Percentiles rank a stretch among this genome's conserved stretches.
phyloP scores from a whole-genome alignment of 1,284 basidiomycete genomes.

The Tilletia horrida region DNA sequence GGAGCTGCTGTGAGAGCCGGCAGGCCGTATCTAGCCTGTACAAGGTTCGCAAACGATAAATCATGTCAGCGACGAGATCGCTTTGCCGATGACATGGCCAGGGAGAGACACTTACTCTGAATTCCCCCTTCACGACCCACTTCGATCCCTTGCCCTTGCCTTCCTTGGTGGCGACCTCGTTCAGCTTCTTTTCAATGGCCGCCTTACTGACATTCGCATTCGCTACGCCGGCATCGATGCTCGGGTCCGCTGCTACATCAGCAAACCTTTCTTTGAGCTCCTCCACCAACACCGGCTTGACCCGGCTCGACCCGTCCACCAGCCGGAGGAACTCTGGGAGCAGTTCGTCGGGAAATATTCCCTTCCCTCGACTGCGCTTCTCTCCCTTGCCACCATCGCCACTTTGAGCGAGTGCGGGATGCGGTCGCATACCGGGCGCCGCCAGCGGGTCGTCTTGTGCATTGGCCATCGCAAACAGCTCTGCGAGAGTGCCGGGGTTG shows the following conservation, averaged over 20 bases:
- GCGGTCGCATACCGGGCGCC: neutral
- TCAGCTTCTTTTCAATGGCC: slow-evolving; percentile 36
- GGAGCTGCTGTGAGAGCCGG: neutral
- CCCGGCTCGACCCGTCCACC: slow-evolving; percentile 42
- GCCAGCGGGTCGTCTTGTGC: slow-evolving; percentile 10
- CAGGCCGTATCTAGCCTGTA: neutral
- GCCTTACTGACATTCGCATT: slow-evolving; percentile 34
- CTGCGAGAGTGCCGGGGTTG: slow-evolving; percentile 1
- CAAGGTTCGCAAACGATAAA: neutral
- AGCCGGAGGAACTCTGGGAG: slow-evolving; percentile 31
- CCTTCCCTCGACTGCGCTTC: neutral
- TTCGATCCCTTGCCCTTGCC: slow-evolving; percentile 32
- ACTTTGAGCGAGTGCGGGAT: neutral
- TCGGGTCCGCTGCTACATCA: slow-evolving; percentile 23
- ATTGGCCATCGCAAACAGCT: slow-evolving; percentile 12
- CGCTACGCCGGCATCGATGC: neutral
- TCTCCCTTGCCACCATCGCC: neutral
- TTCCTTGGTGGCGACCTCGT: slow-evolving; percentile 36
- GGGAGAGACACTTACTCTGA: slow-evolving; percentile 10
- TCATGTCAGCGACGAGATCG: neutral
- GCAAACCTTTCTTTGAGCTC: slow-evolving; percentile 42
- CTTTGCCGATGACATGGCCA: neutral
- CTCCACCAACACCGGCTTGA: slow-evolving; percentile 40
- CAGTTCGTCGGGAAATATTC: slow-evolving; percentile 30
- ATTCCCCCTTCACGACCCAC: slow-evolving; percentile 42